Base-by-base conservation (phyloP, 2,329 filamentous ascomycete genomes). In the Paramyrothecium sp. region DNA sequence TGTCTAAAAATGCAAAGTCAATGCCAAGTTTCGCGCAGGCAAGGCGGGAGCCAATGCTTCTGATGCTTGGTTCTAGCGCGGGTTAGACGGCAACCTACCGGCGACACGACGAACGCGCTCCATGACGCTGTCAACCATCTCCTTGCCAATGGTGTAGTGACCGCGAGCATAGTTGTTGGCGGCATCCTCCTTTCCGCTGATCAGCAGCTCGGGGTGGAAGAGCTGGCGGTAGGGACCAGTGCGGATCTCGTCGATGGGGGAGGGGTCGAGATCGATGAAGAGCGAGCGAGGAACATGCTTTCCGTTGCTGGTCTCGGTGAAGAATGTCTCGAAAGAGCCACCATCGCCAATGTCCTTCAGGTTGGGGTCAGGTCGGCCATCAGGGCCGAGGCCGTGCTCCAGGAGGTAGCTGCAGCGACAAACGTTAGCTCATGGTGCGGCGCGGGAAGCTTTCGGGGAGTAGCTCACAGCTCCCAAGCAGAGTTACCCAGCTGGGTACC, bases 101-200 rank as follows among this genome's bases (percentile, higher is more conserved):
- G 82, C 83, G 66, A 89, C 85, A 64, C 87, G 87, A 69, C 87
- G 87, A 65, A 90, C 84, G 66, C 84, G 84, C 68, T 90, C 87
- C 69, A 89, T 84, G 68, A 89, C 87, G 65, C 75, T 82, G 71
- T 90, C 87, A 56, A 89, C 84, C 84, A 89, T 87, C 79, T 90
- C 87, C 81, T 90, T 90, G 77, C 88, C 88, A 66, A 90, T 86
- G 66, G 88, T 90, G 77, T 90, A 90, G 78, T 90, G 87, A 57
- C 88, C 88, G 78, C 87, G 87, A 65, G 88, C 88, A 69, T 90
- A 90, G 81, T 90, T 90, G 79, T 90, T 90, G 77, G 87, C 86
- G 58, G 88, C 87, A 82, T 90, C 88, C 74, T 90, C 88, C 81
- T 90, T 90, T 75, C 87, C 87, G 73, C 84, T 89, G 71, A 90